Evolutionary conservation across 179 eudicot species (phyloP), one percentile per base, ranked within the genome.

Genomic region (Drosera spatulata): DNA sequence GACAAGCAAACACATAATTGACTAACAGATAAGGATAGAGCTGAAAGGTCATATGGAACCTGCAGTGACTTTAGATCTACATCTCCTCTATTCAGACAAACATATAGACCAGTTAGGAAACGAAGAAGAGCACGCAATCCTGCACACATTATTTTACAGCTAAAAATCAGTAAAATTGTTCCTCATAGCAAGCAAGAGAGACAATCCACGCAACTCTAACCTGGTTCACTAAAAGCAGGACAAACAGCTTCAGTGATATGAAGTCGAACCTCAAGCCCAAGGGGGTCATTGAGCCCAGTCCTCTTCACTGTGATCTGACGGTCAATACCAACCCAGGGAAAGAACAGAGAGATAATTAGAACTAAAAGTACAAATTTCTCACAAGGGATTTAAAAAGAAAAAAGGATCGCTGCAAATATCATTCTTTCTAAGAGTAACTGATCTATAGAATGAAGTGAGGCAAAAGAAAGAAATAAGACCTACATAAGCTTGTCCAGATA

Each of bases 171-270:
- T n/a, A 55, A 6, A 6, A 12, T 42, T 49, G 41, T 4, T 44
- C 33, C 10, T 45, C 44, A 44, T 58, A 46, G 55, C 61, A 39
- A 37, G 41, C 10, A 55, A 50, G 59, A 58, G 4, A 49, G 45
- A 43, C 45, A 7, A 41, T 64, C 57, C 41, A 37, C 7, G 10
- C 14, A 48, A 50, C 53, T 56, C 85, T 72, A 65, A 80, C 99
- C 99, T 73, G 99, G 99, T 80, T 93, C 99, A 68, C 99, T 93
- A 66, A 93, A 75, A 73, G 96, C 86, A 75, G 99, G 99, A 72
- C 95, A 85, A 71, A 89, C 93, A 71, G 87, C 95, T 82, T 93
- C 99, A 48, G 81, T 77, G 12, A 93, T 81, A 74, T 85, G 99
- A 49, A 93, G 64, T 66, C 87, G 84, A 72, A 88, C 90, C 79